These are phyloP conservation scores for Laburnicola sp. DNA, from an alignment of 2,329 filamentous ascomycete genomes.

Conservation along the genomic window DNA sequence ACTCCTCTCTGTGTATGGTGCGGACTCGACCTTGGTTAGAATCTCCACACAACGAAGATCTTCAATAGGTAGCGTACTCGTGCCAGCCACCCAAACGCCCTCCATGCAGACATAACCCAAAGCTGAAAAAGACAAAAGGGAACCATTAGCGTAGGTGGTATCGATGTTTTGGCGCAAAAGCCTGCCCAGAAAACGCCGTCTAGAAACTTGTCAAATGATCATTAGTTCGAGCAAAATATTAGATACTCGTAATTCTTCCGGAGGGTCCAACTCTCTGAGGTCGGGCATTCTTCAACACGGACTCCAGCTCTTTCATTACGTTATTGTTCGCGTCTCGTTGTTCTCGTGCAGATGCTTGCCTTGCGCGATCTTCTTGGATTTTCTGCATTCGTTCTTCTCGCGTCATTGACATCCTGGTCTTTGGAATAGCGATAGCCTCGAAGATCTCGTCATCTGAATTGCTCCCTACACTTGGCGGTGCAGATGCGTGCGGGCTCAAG, in stretches of 20 bases:
- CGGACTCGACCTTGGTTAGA: too few species aligned
- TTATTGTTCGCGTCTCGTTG: constrained; percentile 79
- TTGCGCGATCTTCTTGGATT: constrained; percentile 83
- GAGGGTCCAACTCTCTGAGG: constrained; percentile 33
- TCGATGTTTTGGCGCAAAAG: neutral
- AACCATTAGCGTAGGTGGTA: constrained; percentile 3
- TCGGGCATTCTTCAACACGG: constrained; percentile 64
- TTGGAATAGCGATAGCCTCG: constrained; percentile 80
- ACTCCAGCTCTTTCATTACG: constrained; percentile 92
- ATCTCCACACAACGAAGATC: too few species aligned
- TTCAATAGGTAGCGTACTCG: too few species aligned
- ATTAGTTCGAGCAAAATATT: constrained; percentile 24
- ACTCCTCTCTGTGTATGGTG: too few species aligned
- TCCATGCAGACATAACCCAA: neutral
- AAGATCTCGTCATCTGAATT: constrained; percentile 77
- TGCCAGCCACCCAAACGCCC: neutral
- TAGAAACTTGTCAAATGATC: constrained; percentile 14
- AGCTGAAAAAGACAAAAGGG: neutral
- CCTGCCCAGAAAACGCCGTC: neutral
- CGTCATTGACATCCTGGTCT: constrained; percentile 68
- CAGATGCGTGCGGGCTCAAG: constrained; percentile 48
- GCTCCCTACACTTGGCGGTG: constrained; percentile 51
- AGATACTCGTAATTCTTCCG: constrained; percentile 40
- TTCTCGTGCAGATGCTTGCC: constrained; percentile 71
- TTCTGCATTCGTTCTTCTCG: constrained; percentile 85